Evolutionary conservation across 768 basidiomycete species (phyloP).

Genomic region (Lactifluus echinatus): DNA sequence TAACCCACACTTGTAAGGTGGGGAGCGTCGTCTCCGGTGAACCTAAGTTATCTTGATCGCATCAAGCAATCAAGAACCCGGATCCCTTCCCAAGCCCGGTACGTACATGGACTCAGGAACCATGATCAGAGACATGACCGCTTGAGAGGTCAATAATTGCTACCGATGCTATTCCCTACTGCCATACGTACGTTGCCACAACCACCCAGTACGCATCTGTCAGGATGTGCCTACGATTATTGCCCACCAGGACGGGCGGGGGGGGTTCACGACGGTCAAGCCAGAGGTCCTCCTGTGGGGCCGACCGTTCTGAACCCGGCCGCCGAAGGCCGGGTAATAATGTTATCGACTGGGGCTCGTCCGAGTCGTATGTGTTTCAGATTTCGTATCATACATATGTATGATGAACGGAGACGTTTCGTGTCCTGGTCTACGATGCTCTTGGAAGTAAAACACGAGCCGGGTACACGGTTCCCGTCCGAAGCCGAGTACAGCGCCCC

Average conservation of each 20-base stretch:
- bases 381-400: no score
- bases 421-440: neutral
- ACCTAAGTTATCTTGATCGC: neutral
- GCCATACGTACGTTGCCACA: neutral
- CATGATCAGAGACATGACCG: neutral
- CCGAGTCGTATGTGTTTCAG: neutral
- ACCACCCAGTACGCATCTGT: neutral
- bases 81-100: neutral
- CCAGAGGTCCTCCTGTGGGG: no score
- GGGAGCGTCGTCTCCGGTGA: neutral
- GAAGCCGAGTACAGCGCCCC: neutral
- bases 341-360: no score
- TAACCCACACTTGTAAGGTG: neutral
- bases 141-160: neutral
- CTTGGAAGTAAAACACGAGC: neutral
- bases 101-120: neutral
- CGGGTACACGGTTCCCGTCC: neutral
- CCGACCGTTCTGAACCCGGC: no score
- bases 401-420: no score
- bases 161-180: no score
- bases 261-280: neutral
- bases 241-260: neutral
- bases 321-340: no score
- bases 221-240: neutral
- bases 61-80: neutral